Conservation (phyloP, 805 yeast species). For the Candida ficus region DNA sequence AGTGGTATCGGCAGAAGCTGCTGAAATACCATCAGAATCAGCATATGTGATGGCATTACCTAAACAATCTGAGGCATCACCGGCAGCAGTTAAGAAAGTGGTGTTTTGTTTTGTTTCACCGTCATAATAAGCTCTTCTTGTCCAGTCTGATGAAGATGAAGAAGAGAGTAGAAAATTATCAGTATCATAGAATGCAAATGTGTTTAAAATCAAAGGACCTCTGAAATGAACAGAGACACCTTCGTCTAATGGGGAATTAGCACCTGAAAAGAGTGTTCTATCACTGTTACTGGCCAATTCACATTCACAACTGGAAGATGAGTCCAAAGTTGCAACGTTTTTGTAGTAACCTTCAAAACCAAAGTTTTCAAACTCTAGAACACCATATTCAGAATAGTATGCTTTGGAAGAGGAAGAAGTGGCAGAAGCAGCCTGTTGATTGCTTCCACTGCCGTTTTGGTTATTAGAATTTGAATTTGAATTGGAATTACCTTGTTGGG, state of each 20-base stretch:
- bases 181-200: slow-evolving; percentile 59
- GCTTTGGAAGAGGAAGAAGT: slow-evolving; percentile 9
- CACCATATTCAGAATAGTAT: slow-evolving; percentile 27
- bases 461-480: no score
- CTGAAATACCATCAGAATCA: slow-evolving; percentile 46
- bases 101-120: slow-evolving; percentile 54
- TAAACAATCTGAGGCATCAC: slow-evolving; percentile 54
- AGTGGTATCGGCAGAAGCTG: slow-evolving; percentile 28
- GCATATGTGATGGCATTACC: slow-evolving; percentile 68
- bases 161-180: slow-evolving; percentile 33
- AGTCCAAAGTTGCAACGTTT: slow-evolving; percentile 40
- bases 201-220: slow-evolving; percentile 60
- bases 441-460: no score
- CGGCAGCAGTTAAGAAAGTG: slow-evolving; percentile 63
- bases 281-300: slow-evolving; percentile 36
- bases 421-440: slow-evolving; percentile 4
- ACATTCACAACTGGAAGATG: slow-evolving; percentile 40
- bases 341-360: slow-evolving; percentile 52
- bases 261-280: slow-evolving; percentile 45
- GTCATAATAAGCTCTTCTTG: slow-evolving; percentile 56
- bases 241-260: slow-evolving; percentile 60
- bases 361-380: slow-evolving; percentile 45
- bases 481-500: slow-evolving; percentile 7
- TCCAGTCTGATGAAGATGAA: slow-evolving; percentile 42
- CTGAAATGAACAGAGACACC: slow-evolving; percentile 74